Base-by-base conservation (phyloP, 768 basidiomycete species). In the button mushroom (Agaricus bisporus) region DNA sequence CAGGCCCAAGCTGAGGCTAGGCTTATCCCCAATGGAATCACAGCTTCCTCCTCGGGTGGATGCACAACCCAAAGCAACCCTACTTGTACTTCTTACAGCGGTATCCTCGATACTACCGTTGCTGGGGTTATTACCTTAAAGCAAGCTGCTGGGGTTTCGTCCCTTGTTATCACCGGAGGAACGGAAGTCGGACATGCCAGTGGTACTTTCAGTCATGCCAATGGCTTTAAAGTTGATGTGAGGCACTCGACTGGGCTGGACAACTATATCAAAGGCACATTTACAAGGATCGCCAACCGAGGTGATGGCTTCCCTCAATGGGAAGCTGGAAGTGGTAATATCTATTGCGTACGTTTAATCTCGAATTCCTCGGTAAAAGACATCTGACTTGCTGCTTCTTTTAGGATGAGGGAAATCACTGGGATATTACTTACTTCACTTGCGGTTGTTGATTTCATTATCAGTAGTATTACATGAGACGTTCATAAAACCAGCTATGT, bases 151-250 rank as follows among this genome's bases (percentile, higher is more conserved):
- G 83, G 84, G 0, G 37, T 35, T 7, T 77, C 83, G 11, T 75
- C 76, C 11, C 81, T 87, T 69, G 73, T 88, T 62, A 78, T 91
- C 49, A 89, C 88, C 3, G 87, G 88, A 0, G 83, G 85, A 2
- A 83, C 66, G 1, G 66, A 68, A 49, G 62, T 63, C 22, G 67
- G 67, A 12, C 67, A 68, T 51, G 62, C 64, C 0, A 59, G 60
- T 20, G 64, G 64, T 6, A 67, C 60, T 1, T 64, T 59, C 49
- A 63, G 63, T 35, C 66, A 67, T 47, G 52, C 39, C 4, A 66
- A 66, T 35, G 64, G 66, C 12, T 66, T 63, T 56, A 66, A 66
- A 42, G 65, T 67, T 45, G 64, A 66, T 48, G 53, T 67, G 10
- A 60, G 61, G 42, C 61, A 64, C 47, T 45, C 54, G 25, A 59